These are phyloP conservation scores for Dendrobium huoshanense DNA, from an alignment of 106 monocot species.

Conservation along the genomic window DNA sequence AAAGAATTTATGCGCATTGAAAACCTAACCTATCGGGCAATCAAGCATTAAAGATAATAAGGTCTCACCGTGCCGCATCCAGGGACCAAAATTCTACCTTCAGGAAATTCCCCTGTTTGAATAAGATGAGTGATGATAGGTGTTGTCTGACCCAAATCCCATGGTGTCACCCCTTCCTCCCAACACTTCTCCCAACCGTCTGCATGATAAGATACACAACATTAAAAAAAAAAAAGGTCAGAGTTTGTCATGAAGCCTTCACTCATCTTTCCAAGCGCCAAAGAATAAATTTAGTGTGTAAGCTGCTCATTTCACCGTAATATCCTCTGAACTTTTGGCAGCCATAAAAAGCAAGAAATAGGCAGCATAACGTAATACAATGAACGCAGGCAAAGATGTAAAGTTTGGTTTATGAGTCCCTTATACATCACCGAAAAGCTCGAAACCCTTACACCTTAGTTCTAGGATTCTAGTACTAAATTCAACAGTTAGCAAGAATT, in stretches of 20 bases:
- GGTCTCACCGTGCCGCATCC: conserved; percentile 76
- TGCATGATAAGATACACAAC: conserved; percentile 7
- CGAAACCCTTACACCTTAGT: too few relatives aligned
- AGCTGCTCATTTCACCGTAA: too few relatives aligned
- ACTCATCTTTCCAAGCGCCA: background rate
- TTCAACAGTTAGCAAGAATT: background rate
- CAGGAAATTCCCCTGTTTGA: conserved; percentile 46
- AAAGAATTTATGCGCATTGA: background rate
- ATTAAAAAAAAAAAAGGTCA: background rate
- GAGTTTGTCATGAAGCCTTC: background rate
- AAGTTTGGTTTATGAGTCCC: too few relatives aligned
- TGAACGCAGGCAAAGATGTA: too few relatives aligned
- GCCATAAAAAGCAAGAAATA: background rate
- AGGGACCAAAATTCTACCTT: conserved; percentile 68
- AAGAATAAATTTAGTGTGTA: too few relatives aligned
- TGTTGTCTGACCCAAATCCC: conserved; percentile 70
- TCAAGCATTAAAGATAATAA: background rate
- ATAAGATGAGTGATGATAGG: conserved; percentile 55
- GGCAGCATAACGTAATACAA: too few relatives aligned
- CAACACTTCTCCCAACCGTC: conserved; percentile 79
- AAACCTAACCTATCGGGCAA: background rate
- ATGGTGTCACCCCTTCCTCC: conserved; percentile 66
- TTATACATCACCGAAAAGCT: too few relatives aligned
- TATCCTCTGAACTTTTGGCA: background rate
- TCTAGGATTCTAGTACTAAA: too few relatives aligned